These are phyloP conservation scores for Leishmania tropica DNA, from an alignment of 208 protist genomes.

Conservation along the genomic window DNA sequence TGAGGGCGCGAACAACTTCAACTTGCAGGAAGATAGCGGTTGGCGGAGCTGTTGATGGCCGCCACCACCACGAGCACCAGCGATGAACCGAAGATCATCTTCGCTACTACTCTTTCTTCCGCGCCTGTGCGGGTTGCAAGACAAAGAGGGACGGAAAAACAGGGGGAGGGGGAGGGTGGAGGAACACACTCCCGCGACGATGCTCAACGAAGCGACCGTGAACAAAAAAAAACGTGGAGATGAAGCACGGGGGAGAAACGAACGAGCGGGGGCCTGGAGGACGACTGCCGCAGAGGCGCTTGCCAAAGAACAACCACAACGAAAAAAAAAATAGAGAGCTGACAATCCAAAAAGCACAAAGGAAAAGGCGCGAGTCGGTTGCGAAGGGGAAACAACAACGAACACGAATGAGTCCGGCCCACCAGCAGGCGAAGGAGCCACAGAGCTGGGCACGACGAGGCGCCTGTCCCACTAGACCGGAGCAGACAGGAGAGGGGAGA, in stretches of 20 bases:
- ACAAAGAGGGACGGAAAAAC: neutral
- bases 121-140: neutral
- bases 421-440: neutral
- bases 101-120: neutral
- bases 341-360: neutral
- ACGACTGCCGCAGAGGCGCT: neutral
- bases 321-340: too few species aligned
- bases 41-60: constrained; percentile 17
- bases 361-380: neutral
- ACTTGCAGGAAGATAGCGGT: constrained; percentile 20
- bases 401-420: neutral
- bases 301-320: neutral
- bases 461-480: neutral
- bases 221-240: neutral
- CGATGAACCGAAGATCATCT: constrained; percentile 8
- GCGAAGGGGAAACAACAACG: neutral
- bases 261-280: neutral
- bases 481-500: neutral
- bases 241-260: neutral
- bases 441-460: neutral
- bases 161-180: neutral
- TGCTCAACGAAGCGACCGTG: too few species aligned
- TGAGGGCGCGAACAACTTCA: constrained; percentile 26
- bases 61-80: constrained; percentile 15
- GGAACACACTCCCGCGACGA: too few species aligned